A percentile compares a stretch with the other conserved stretches of the same genome.
Conservation (phyloP, 305 asterid species). For the Fraxinus greggii region DNA sequence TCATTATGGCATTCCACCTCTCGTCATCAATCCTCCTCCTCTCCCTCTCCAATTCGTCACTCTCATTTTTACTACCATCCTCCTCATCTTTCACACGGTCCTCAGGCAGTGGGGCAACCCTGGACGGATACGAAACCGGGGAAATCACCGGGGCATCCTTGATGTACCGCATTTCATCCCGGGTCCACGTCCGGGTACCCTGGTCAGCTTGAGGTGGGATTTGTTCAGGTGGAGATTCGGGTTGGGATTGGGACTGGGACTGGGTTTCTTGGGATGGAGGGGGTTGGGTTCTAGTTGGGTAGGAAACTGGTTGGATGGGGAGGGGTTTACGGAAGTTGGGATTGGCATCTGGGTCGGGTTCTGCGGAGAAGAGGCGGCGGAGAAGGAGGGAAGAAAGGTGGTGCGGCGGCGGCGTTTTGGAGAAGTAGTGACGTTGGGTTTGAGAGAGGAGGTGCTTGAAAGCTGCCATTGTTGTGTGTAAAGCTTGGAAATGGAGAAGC, state of each 20-base stretch:
- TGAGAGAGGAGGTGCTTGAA: conserved; percentile 51
- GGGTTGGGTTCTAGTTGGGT: conserved; percentile 52
- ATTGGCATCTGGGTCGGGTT: conserved; percentile 32
- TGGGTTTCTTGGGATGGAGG: conserved; percentile 33
- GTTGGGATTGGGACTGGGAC: neutral
- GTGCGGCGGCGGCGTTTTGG: conserved; percentile 27
- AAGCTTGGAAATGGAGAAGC: neutral
- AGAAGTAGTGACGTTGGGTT: conserved; percentile 38
- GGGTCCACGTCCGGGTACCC: conserved; percentile 49
- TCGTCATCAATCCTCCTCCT: conserved; percentile 54
- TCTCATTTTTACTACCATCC: conserved; percentile 25
- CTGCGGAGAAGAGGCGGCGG: conserved; percentile 42
- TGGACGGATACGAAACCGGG: conserved; percentile 60
- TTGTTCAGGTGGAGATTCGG: conserved; percentile 24
- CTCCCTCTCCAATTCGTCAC: conserved; percentile 63
- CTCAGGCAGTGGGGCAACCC: conserved; percentile 96
- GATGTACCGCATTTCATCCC: conserved; percentile 77
- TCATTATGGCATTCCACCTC: conserved; percentile 17
- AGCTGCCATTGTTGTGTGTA: conserved; percentile 46
- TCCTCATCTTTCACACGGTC: conserved; percentile 38
- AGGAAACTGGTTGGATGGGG: conserved; percentile 71
- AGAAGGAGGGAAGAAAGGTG: conserved; percentile 31
- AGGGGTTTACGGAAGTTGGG: conserved; percentile 35
- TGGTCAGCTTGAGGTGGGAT: conserved; percentile 10
- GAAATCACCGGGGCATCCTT: conserved; percentile 54